Conservation (phyloP, 2,329 filamentous ascomycete species). For the Penicillium sp. region DNA sequence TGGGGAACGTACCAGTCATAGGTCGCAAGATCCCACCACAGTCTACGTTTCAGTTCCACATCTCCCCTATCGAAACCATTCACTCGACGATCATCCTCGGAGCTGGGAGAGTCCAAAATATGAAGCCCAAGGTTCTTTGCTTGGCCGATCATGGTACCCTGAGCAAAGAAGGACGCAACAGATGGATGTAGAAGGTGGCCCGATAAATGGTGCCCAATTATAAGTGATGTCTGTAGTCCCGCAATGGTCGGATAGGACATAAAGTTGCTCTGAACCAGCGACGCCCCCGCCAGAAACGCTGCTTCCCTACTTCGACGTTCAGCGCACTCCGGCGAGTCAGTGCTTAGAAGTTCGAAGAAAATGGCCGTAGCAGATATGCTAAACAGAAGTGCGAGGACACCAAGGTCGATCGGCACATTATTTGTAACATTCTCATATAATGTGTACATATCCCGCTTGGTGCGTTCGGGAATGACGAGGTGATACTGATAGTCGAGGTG, state of each 20-base stretch:
- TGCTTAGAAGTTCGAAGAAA: conserved; percentile 23
- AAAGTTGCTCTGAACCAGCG: conserved; percentile 34
- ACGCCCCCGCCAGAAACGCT: conserved; percentile 30
- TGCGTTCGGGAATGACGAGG: conserved; percentile 29
- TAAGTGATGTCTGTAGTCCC: conserved; percentile 35
- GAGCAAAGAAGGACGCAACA: conserved; percentile 25
- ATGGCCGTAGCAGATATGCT: conserved; percentile 34
- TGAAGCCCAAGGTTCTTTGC: conserved; percentile 40
- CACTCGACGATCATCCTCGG: conserved; percentile 14
- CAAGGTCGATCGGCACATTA: conserved; percentile 19
- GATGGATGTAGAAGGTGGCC: conserved; percentile 25
- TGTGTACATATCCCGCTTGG: conserved; percentile 26
- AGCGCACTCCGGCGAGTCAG: conserved; percentile 19
- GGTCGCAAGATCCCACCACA: conserved; percentile 46
- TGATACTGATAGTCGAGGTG: conserved; percentile 40
- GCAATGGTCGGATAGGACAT: conserved; percentile 31
- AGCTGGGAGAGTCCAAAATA: conserved; percentile 29
- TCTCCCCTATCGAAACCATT: conserved; percentile 24
- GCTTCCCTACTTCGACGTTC: conserved; percentile 28
- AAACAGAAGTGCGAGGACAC: conserved; percentile 36
- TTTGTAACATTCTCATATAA: conserved; percentile 31
- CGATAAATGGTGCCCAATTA: conserved; percentile 31
- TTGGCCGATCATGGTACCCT: conserved; percentile 27
- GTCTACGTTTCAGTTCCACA: conserved; percentile 40
- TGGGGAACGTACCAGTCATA: conserved; percentile 42